Evolutionary conservation across 2,329 filamentous ascomycete genomes (phyloP).

Genomic region (Penicillium italicum): DNA sequence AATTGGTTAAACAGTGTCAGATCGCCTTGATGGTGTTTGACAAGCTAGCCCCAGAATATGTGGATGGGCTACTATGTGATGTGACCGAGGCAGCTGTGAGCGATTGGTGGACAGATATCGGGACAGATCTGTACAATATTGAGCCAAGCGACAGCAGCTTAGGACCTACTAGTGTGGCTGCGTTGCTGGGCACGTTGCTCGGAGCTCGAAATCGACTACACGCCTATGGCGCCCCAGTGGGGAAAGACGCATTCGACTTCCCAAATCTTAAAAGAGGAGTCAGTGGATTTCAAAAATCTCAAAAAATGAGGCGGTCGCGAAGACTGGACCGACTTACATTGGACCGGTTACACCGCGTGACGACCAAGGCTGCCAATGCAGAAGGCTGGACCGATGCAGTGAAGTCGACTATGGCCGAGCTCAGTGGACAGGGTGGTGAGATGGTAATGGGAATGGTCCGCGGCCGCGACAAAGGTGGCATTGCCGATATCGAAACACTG

Average conservation of each 20-base stretch:
- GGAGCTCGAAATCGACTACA: constrained; percentile 86
- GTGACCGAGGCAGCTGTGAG: constrained; percentile 83
- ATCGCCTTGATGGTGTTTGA: constrained; percentile 83
- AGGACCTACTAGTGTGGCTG: constrained; percentile 86
- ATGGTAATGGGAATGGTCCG: constrained; percentile 94
- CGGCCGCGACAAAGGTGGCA: constrained; percentile 79
- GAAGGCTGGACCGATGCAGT: constrained; percentile 91
- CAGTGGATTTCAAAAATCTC: constrained; percentile 81
- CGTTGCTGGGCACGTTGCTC: constrained; percentile 79
- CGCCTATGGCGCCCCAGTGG: constrained; percentile 75
- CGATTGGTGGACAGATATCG: constrained; percentile 96
- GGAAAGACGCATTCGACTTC: constrained; percentile 89
- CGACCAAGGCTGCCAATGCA: constrained; percentile 82
- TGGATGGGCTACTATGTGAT: constrained; percentile 89
- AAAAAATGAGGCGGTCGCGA: constrained; percentile 73
- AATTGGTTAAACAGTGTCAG: constrained; percentile 89
- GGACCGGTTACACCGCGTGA: constrained; percentile 73
- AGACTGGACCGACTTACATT: constrained; percentile 80
- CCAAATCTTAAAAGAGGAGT: constrained; percentile 78
- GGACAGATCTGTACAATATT: constrained; percentile 84
- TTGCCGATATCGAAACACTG: constrained; percentile 87
- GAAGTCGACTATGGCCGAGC: constrained; percentile 89
- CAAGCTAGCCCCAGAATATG: constrained; percentile 81
- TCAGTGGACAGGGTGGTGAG: constrained; percentile 89
- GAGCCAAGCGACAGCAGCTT: constrained; percentile 91